A percentile compares a stretch with the other conserved stretches of the same genome.
phyloP scores from a whole-genome alignment of 2,329 filamentous ascomycete species.

The Bipolaris cookei region DNA sequence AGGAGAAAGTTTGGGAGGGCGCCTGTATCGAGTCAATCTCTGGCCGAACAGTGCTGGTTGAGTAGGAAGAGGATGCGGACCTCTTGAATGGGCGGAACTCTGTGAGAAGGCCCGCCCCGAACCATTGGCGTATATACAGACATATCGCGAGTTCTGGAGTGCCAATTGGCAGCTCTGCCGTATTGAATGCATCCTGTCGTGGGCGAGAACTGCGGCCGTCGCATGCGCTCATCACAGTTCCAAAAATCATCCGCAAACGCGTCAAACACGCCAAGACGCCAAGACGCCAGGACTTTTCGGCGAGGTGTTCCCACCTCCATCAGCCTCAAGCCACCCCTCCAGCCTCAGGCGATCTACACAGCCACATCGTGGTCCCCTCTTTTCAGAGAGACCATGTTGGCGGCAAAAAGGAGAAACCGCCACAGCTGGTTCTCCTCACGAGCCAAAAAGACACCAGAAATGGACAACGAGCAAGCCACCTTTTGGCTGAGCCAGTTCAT shows the following conservation, averaged over 20 bases:
- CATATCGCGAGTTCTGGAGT: conserved; percentile 19
- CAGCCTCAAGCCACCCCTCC: conserved; percentile 14
- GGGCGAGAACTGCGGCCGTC: conserved; percentile 2
- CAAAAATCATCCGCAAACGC: conserved; percentile 32
- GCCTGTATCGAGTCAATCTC: conserved; percentile 27
- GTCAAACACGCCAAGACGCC: conserved; percentile 41
- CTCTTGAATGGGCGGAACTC: conserved; percentile 31
- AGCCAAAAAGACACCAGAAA: conserved; percentile 32
- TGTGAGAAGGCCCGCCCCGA: conserved; percentile 41
- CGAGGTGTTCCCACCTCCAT: conserved; percentile 1
- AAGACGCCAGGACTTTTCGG: conserved; percentile 36
- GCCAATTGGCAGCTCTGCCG: conserved; percentile 39
- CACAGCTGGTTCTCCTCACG: conserved; percentile 31
- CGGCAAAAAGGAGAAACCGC: conserved; percentile 13
- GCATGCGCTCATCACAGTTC: conserved; percentile 7
- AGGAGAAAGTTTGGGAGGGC: conserved; percentile 52
- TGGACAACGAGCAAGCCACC: conserved; percentile 61
- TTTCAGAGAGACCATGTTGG: conserved; percentile 16
- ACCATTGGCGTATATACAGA: conserved; percentile 25
- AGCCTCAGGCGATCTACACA: conserved; percentile 16
- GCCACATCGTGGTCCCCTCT: conserved; percentile 22
- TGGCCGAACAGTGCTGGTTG: background rate
- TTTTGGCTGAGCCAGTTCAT: conserved; percentile 70
- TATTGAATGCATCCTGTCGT: conserved; percentile 41
- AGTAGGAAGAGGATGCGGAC: conserved; percentile 17